Evolutionary conservation across 495 filamentous ascomycete genomes (phyloP).

Genomic region (Xylaria cubensis): DNA sequence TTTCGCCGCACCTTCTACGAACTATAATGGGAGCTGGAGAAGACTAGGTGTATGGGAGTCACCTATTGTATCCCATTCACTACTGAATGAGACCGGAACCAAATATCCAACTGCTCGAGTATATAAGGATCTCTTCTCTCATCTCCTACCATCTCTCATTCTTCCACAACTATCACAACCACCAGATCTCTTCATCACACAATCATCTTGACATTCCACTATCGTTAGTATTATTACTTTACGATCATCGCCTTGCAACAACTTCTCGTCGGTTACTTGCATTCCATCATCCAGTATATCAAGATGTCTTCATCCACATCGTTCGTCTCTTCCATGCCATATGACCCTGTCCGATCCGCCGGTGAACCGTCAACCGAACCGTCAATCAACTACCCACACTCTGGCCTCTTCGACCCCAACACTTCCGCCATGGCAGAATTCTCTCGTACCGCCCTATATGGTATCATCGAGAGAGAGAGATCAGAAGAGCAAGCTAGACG

Average conservation of each 20-base stretch:
- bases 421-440: background rate
- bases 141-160: background rate
- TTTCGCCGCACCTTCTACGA: background rate
- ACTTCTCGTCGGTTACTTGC: background rate
- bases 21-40: background rate
- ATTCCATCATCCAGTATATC: background rate
- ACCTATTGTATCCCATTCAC: background rate
- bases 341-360: background rate
- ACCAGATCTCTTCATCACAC: background rate
- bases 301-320: background rate
- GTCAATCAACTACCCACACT: background rate
- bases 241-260: background rate
- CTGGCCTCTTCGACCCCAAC: background rate
- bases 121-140: background rate
- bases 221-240: background rate
- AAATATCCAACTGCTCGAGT: background rate
- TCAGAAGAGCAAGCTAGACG: background rate
- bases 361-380: background rate
- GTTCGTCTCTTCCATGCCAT: background rate
- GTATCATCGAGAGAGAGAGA: too few species aligned
- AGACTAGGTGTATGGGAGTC: background rate
- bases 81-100: background rate
- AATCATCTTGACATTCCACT: background rate
- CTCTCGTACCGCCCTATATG: background rate
- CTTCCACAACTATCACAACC: background rate